Evolutionary conservation across 75 land plant genomes (phyloP).

Genomic region (Pinus albicaulis): DNA sequence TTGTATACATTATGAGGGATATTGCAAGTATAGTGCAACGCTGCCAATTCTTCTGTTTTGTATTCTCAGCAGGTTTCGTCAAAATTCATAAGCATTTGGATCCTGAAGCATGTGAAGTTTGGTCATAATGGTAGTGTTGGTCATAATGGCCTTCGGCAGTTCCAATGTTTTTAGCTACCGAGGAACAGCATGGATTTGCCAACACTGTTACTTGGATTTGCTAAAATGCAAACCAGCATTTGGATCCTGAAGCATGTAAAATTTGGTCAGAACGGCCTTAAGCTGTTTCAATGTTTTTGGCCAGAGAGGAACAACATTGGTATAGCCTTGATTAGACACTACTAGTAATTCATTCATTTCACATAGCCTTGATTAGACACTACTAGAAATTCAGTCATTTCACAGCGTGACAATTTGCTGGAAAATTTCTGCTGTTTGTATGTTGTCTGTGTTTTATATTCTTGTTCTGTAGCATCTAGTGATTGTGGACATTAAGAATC

Average conservation of each 20-base stretch:
- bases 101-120: background rate
- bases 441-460: background rate
- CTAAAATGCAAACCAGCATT: background rate
- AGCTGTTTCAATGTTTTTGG: background rate
- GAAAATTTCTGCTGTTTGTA: background rate
- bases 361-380: background rate
- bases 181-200: too few species aligned
- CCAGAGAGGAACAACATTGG: background rate
- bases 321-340: background rate
- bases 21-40: background rate
- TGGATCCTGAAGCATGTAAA: background rate
- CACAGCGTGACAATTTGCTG: background rate
- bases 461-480: background rate
- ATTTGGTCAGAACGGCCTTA: background rate
- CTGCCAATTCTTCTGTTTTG: background rate
- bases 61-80: background rate
- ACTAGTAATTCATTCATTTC: too few species aligned
- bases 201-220: too few species aligned
- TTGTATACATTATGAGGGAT: conserved; percentile 4
- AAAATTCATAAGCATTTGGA: background rate
- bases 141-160: background rate
- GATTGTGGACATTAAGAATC: background rate
- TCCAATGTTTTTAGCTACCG: background rate
- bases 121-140: background rate
- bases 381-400: background rate